These are phyloP conservation scores for Sporothrix luriei DNA, from an alignment of 2,329 filamentous ascomycete species.

Conservation along the genomic window DNA sequence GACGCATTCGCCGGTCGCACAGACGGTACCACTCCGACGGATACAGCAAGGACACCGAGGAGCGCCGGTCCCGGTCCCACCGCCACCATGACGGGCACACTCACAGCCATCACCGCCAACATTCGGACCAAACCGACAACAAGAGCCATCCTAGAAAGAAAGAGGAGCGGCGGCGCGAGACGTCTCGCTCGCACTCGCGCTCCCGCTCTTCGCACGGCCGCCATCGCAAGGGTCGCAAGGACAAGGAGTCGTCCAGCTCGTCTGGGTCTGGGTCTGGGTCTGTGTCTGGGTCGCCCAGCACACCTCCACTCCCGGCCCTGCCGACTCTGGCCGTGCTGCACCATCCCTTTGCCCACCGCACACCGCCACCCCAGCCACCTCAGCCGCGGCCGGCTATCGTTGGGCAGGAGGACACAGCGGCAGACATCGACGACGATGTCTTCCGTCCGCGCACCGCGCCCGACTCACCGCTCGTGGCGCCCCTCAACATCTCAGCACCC, in stretches of 20 bases:
- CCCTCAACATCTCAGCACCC: slow-evolving; percentile 52
- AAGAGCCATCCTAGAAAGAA: slow-evolving; percentile 29
- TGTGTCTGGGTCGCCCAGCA: not conserved
- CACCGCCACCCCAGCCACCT: slow-evolving; percentile 33
- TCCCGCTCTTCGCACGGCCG: slow-evolving; percentile 23
- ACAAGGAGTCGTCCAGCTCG: slow-evolving; percentile 24
- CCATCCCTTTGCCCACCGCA: slow-evolving; percentile 34
- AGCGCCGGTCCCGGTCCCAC: slow-evolving; percentile 33
- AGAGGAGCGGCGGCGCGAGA: slow-evolving; percentile 2
- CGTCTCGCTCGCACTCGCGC: slow-evolving; percentile 28
- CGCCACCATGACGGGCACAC: slow-evolving; percentile 35
- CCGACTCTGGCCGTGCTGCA: slow-evolving; percentile 16
- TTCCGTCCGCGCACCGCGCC: slow-evolving; percentile 35
- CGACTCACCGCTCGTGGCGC: slow-evolving; percentile 33
- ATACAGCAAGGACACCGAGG: slow-evolving; percentile 38
- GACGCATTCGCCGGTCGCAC: slow-evolving; percentile 47
- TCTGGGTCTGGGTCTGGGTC: too few species aligned
- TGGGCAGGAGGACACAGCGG: not conserved
- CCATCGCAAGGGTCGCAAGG: slow-evolving; percentile 26
- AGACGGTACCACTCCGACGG: slow-evolving; percentile 43
- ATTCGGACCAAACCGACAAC: slow-evolving; percentile 34
- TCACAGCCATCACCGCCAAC: slow-evolving; percentile 33
- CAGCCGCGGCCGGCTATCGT: slow-evolving; percentile 27
- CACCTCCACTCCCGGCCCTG: slow-evolving; percentile 12
- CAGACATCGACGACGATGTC: slow-evolving; percentile 30